Base-by-base conservation (phyloP, 257 asterid genomes). In the Solanum virginianum region DNA sequence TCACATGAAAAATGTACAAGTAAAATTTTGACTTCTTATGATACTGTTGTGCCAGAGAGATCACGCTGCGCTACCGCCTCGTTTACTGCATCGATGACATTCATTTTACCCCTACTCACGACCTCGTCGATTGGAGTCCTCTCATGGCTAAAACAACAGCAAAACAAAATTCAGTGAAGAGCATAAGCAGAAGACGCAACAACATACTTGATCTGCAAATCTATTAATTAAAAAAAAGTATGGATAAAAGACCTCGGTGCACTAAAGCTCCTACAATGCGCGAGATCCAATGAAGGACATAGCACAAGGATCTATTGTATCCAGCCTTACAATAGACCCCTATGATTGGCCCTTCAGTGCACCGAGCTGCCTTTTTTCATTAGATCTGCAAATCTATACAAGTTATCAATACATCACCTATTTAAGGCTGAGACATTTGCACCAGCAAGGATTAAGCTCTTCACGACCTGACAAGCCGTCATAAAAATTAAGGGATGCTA, bases 111-210 rank as follows among this genome's bases (percentile, higher is more conserved):
- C 84, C 88, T 83, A 51, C 74, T 71, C 47, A 93, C 91, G 18
- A 96, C 98, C 93, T 95, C 99, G 63, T 97, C 99, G 84, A 95
- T 84, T 3, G 98, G 97, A 65, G 97, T 95, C 86, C 91, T 95
- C 92, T 95, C 98, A 22, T 95, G 97, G 90, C 98, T 97, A 87
- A 84, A 68, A 74, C 15, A 80, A 87, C n/a, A 81, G 22, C 17
- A 65, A n/a, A 72, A 49, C 11, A 17, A 85, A 70, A 29, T n/a
- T 84, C 49, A 87, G 87, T n/a, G 51, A 43, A 13, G 36, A 62
- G 66, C 54, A 41, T 83, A 47, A 39, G 49, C 72, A 69, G 57
- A 32, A 16, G 59, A 8, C 17, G 45, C 12, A 45, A 63, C 20
- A 66, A 13, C 29, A 7, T 47, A 20, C 9, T 20, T 56, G 39